These are phyloP conservation scores for Colletotrichum melonis DNA, from an alignment of 2,329 filamentous ascomycete species.

Conservation along the genomic window DNA sequence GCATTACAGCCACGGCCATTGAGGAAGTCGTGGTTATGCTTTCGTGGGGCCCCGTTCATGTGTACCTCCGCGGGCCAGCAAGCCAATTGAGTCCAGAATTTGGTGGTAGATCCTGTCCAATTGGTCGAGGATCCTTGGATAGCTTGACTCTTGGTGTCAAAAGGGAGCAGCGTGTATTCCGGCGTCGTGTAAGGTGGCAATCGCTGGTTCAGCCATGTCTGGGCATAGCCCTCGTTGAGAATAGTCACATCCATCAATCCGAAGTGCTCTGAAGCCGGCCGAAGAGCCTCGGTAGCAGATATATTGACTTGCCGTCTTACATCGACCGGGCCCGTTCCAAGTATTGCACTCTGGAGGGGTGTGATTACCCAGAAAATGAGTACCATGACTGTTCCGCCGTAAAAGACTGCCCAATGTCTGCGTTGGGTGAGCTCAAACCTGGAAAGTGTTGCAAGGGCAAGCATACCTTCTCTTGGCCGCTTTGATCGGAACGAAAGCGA, in stretches of 20 bases:
- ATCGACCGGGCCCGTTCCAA: conserved; percentile 52
- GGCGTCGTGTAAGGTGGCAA: conserved; percentile 55
- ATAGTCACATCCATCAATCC: conserved; percentile 46
- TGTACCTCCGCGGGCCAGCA: conserved; percentile 49
- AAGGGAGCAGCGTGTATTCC: conserved; percentile 56
- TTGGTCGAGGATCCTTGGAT: conserved; percentile 34
- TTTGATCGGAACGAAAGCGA: conserved; percentile 45
- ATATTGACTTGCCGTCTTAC: conserved; percentile 9
- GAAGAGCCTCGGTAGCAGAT: conserved; percentile 22
- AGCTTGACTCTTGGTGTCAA: conserved; percentile 36
- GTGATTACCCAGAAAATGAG: conserved; percentile 66
- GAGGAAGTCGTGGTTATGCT: conserved; percentile 41
- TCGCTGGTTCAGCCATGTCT: conserved; percentile 57
- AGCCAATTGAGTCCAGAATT: conserved; percentile 48
- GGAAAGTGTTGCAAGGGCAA: too few species aligned
- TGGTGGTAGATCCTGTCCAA: conserved; percentile 43
- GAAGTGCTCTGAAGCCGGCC: conserved; percentile 39
- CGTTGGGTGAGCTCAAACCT: not conserved
- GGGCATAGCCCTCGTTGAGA: conserved; percentile 57
- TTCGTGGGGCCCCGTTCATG: not conserved
- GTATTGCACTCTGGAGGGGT: conserved; percentile 65
- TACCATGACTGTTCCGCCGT: conserved; percentile 58
- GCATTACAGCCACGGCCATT: conserved; percentile 52
- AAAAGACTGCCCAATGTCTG: conserved; percentile 66
- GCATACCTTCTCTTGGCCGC: conserved; percentile 47